Conservation (phyloP, 2,329 filamentous ascomycete species). For the Ilyonectria robusta region DNA sequence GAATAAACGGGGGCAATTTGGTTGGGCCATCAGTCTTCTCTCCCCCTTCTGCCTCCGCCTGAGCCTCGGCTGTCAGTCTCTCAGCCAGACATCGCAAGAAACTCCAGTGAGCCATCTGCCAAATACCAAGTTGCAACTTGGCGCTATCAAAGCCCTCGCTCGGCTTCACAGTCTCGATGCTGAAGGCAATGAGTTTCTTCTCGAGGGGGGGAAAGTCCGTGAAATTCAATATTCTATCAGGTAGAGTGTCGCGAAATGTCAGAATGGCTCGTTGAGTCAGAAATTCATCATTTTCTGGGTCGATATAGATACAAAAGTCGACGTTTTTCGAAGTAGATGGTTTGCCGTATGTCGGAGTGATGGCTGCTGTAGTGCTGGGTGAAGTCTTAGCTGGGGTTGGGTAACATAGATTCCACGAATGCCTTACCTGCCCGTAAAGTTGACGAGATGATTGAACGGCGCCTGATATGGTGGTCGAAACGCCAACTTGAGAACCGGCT, state of each 20-base stretch:
- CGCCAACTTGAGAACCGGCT: constrained; percentile 23
- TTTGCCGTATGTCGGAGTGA: constrained; percentile 4
- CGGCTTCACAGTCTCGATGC: constrained; percentile 24
- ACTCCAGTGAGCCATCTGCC: constrained; percentile 24
- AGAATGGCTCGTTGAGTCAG: not conserved
- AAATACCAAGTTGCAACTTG: constrained; percentile 19
- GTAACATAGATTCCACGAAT: not conserved
- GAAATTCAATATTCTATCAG: constrained; percentile 4
- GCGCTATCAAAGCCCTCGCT: constrained; percentile 23
- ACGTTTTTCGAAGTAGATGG: constrained; percentile 15
- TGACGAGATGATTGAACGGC: constrained; percentile 20
- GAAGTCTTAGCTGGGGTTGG: not conserved
- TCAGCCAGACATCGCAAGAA: constrained; percentile 6
- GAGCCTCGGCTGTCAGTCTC: not conserved
- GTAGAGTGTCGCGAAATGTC: not conserved
- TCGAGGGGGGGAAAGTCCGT: constrained; percentile 17
- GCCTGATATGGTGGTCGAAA: constrained; percentile 19
- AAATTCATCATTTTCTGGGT: constrained; percentile 10
- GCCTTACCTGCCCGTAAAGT: constrained; percentile 30
- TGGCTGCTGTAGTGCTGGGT: constrained; percentile 1
- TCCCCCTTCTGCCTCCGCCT: not conserved
- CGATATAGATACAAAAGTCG: constrained; percentile 26
- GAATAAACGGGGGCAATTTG: constrained; percentile 8
- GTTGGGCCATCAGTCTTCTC: not conserved
- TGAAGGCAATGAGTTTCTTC: constrained; percentile 14